These are phyloP conservation scores for Chytriomyces sp. DNA, from an alignment of 192 early-diverging fungal species.

Conservation along the genomic window DNA sequence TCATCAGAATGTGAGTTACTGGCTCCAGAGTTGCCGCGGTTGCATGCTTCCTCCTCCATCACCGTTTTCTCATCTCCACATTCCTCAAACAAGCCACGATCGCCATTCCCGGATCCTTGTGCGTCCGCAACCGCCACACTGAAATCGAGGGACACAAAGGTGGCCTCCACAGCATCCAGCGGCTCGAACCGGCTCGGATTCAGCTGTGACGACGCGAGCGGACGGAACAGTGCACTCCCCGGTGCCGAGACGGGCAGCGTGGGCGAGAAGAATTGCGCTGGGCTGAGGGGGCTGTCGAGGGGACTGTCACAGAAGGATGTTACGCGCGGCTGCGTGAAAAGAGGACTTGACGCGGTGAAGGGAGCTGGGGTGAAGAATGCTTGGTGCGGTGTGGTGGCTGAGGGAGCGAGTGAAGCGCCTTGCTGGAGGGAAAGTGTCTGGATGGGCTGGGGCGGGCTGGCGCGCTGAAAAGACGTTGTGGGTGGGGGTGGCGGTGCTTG, in stretches of 20 bases:
- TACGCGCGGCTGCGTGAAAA: not conserved
- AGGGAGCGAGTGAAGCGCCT: not conserved
- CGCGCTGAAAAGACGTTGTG: not conserved
- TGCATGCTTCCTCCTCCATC: no score
- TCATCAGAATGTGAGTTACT: not conserved
- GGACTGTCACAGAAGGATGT: not conserved
- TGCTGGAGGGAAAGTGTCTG: not conserved
- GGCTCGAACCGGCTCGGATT: not conserved
- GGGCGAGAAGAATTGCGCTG: not conserved
- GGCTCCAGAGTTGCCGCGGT: no score
- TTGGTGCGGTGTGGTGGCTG: not conserved
- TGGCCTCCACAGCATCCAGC: not conserved
- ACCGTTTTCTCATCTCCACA: not conserved
- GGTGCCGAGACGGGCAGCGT: not conserved
- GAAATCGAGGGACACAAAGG: not conserved
- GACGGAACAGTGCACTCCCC: not conserved
- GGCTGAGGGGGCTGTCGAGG: not conserved
- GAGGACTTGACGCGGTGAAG: not conserved
- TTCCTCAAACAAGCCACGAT: not conserved
- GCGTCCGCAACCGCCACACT: not conserved
- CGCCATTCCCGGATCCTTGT: not conserved
- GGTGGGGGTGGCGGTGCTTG: not conserved
- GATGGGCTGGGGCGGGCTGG: not conserved
- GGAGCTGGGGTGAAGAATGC: not conserved
- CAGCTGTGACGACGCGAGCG: not conserved